A percentile compares a stretch with the other conserved stretches of the same genome.
Conservation (phyloP, 495 filamentous ascomycete species). For the Xylaria sp. region DNA sequence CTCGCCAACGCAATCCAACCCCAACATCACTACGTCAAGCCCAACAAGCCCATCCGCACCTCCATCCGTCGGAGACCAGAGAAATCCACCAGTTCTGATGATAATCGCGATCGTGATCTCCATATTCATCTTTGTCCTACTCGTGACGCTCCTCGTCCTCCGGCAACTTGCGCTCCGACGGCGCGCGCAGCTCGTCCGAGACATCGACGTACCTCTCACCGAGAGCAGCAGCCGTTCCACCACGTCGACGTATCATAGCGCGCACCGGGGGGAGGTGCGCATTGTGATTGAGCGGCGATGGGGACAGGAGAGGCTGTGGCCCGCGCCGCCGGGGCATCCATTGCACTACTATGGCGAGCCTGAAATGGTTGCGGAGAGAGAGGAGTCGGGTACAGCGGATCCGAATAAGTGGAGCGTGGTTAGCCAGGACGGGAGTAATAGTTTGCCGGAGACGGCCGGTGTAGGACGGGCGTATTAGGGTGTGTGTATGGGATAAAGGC, state of each 20-base stretch:
- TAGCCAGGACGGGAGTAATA: slow-evolving; percentile 2
- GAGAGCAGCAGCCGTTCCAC: background rate
- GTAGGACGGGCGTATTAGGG: background rate
- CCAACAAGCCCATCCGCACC: slow-evolving; percentile 10
- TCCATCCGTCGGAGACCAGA: background rate
- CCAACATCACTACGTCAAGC: background rate
- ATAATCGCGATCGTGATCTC: slow-evolving; percentile 23
- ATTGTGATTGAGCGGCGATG: background rate
- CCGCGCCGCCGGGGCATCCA: background rate
- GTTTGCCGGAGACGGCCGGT: background rate
- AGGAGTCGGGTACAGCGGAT: background rate
- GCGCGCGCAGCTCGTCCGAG: background rate
- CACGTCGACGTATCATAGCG: background rate
- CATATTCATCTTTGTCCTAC: background rate
- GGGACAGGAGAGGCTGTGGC: background rate
- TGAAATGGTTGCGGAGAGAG: background rate
- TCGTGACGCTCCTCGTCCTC: background rate
- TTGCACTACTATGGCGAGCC: background rate
- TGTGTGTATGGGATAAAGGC: background rate
- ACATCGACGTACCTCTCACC: background rate
- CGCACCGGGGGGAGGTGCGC: slow-evolving; percentile 13
- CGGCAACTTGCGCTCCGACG: slow-evolving; percentile 3
- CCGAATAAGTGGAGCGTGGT: background rate
- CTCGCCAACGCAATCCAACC: background rate
- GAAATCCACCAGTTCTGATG: background rate